Evolutionary conservation across 2,329 filamentous ascomycete genomes (phyloP).

Genomic region (Nemania abortiva): DNA sequence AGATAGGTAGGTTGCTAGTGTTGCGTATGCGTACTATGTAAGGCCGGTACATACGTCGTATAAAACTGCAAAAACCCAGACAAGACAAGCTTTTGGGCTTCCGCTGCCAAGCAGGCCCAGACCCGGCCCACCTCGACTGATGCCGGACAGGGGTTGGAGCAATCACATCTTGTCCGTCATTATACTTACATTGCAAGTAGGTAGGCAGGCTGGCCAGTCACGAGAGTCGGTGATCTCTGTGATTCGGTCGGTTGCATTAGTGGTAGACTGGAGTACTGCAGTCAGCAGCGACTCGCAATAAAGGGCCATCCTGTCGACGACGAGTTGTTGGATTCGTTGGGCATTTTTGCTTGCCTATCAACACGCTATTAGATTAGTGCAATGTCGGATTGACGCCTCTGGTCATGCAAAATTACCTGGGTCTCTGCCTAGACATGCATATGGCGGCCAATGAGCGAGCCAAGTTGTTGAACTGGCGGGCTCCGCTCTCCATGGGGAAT

Average conservation of each 20-base stretch:
- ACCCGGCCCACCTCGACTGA: constrained; percentile 25
- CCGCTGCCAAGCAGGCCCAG: constrained; percentile 37
- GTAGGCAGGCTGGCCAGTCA: not conserved
- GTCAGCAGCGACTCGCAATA: constrained; percentile 15
- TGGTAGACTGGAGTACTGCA: not conserved
- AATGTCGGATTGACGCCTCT: constrained; percentile 1
- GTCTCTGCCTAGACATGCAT: not conserved
- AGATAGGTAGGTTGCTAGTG: not conserved
- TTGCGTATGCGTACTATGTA: not conserved
- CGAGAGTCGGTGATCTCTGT: constrained; percentile 3
- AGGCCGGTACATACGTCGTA: not conserved
- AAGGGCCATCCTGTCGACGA: not conserved
- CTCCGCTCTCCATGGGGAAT: not conserved
- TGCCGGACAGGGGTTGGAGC: constrained; percentile 22
- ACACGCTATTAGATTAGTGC: not conserved
- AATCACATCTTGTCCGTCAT: constrained; percentile 22
- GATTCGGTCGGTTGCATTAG: constrained; percentile 26
- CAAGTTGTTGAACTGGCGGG: not conserved
- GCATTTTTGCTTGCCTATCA: not conserved
- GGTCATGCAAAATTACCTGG: not conserved
- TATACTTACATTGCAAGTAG: not conserved
- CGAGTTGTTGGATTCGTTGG: not conserved
- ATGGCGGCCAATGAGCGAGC: not conserved
- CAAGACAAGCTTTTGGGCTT: constrained; percentile 40
- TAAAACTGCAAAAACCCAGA: not conserved